A percentile compares a stretch with the other conserved stretches of the same genome.
phyloP scores from a whole-genome alignment of 768 basidiomycete genomes.

The Serendipita vermifera region DNA sequence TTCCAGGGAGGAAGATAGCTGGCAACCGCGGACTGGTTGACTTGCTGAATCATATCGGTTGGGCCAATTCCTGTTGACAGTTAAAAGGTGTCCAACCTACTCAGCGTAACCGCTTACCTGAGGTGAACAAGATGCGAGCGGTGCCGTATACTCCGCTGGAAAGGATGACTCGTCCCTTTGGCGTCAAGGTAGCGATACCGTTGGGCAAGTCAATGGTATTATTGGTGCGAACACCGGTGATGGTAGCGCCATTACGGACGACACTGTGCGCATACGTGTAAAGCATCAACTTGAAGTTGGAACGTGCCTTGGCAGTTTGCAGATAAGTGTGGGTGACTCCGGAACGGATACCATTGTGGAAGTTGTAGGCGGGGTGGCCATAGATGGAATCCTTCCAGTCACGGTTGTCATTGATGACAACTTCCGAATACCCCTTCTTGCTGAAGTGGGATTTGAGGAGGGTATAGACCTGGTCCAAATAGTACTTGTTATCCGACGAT shows the following conservation, averaged over 20 bases:
- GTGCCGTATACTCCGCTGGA: slow-evolving; percentile 46
- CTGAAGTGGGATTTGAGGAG: slow-evolving; percentile 26
- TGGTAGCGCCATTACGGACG: slow-evolving; percentile 41
- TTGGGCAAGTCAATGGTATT: slow-evolving; percentile 42
- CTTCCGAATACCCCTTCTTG: slow-evolving; percentile 36
- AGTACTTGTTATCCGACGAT: slow-evolving; percentile 46
- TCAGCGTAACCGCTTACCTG: too few species aligned
- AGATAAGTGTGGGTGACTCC: slow-evolving; percentile 51
- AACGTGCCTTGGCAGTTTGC: slow-evolving; percentile 39
- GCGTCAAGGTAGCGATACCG: slow-evolving; percentile 41
- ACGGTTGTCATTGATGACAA: slow-evolving; percentile 44
- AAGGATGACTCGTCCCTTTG: slow-evolving; percentile 47
- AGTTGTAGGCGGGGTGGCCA: slow-evolving; percentile 37
- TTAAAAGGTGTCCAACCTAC: too few species aligned
- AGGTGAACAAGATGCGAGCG: slow-evolving; percentile 44
- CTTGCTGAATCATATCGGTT: slow-evolving; percentile 40
- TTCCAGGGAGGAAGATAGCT: slow-evolving; percentile 34
- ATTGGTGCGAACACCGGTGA: slow-evolving; percentile 50
- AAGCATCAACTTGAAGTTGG: slow-evolving; percentile 39
- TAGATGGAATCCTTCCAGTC: slow-evolving; percentile 46
- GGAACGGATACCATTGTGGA: slow-evolving; percentile 27
- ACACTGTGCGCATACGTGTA: slow-evolving; percentile 39
- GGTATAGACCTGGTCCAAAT: slow-evolving; percentile 37
- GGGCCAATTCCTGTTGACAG: slow-evolving; percentile 52
- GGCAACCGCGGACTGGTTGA: slow-evolving; percentile 34